Conservation (phyloP, 768 basidiomycete species). For the Pholiota molesta region DNA sequence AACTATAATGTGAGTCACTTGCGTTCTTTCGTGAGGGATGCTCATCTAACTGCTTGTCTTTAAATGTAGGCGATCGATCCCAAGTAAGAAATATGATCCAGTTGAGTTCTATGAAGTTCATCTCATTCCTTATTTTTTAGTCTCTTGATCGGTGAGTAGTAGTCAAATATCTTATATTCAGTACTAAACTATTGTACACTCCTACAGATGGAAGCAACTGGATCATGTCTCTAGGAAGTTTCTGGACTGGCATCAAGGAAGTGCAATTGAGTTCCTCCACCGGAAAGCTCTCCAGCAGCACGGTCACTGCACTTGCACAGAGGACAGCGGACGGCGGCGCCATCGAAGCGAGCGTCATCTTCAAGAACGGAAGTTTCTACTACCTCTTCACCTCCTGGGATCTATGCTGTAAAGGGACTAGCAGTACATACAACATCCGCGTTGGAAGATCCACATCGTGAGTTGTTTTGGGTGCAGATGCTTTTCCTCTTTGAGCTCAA, state of each 20-base stretch:
- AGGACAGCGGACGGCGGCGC: constrained; percentile 47
- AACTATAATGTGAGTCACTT: constrained; percentile 41
- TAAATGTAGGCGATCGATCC: constrained; percentile 52
- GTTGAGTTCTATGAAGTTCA: background rate
- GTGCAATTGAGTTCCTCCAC: constrained; percentile 42
- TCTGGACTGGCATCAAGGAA: constrained; percentile 58
- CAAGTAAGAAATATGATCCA: constrained; percentile 35
- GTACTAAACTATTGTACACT: background rate
- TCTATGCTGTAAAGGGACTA: constrained; percentile 50
- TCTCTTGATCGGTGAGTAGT: constrained; percentile 32
- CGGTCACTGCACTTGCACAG: constrained; percentile 46
- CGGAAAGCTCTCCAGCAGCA: constrained; percentile 40
- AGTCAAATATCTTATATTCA: background rate
- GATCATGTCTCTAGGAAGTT: constrained; percentile 56
- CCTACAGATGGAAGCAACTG: constrained; percentile 42
- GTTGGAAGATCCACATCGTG: constrained; percentile 53
- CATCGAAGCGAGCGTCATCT: constrained; percentile 52
- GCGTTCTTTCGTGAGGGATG: background rate
- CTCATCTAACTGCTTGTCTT: background rate
- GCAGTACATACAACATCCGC: constrained; percentile 62
- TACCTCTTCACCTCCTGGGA: constrained; percentile 64
- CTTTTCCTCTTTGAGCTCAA: background rate
- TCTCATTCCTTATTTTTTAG: constrained; percentile 16
- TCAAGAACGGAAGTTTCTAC: constrained; percentile 46
- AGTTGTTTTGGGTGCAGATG: constrained; percentile 11